A percentile compares a stretch with the other conserved stretches of the same genome.
Conservation (phyloP, 768 basidiomycete species). For the Exidia glandulosa region DNA sequence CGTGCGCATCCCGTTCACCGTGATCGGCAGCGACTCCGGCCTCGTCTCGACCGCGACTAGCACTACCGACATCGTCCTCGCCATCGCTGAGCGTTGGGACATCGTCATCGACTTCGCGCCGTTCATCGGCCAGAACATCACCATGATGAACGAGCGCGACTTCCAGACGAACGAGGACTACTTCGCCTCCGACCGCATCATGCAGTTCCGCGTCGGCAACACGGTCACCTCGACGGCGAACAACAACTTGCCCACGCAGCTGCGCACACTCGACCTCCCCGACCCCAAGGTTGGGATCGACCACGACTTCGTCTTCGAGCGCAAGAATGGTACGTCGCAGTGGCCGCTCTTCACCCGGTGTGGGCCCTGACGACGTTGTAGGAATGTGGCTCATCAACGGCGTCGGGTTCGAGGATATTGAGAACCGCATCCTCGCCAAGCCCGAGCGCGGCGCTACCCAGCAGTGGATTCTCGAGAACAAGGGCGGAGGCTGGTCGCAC, state of each 20-base stretch:
- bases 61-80: background rate
- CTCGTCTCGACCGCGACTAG: background rate
- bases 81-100: background rate
- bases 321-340: background rate
- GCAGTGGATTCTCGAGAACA: background rate
- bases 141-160: background rate
- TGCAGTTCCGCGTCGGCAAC: background rate
- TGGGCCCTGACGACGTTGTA: background rate
- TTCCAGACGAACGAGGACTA: background rate
- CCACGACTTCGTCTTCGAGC: background rate
- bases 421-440: background rate
- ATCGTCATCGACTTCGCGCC: background rate
- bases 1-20: background rate
- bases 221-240: background rate
- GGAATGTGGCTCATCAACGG: background rate
- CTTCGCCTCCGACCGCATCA: background rate
- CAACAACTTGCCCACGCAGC: background rate
- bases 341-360: too few species aligned
- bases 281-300: background rate
- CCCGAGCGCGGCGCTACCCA: background rate
- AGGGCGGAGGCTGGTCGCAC: background rate
- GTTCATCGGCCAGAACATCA: background rate
- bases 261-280: background rate
- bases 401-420: background rate
- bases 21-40: background rate